Base-by-base conservation (phyloP, 2,329 filamentous ascomycete genomes). In the Nannizzia gypsea region DNA sequence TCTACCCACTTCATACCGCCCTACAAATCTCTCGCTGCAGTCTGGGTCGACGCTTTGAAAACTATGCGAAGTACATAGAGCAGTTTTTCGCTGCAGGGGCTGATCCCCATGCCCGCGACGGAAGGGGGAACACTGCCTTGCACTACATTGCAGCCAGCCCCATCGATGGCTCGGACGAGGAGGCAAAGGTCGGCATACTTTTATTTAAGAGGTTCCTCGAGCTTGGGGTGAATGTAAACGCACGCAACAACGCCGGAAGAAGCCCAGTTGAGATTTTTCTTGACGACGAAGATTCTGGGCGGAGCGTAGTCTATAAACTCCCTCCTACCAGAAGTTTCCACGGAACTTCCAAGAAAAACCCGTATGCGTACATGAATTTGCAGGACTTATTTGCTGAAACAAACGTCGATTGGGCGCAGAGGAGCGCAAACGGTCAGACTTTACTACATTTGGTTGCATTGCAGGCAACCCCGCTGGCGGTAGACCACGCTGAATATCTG, bases 91-190 rank as follows among this genome's bases (percentile, higher is more conserved):
- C 42, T 34, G 60, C 57, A 44, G 60, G 60, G 48, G 60, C 62
- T 20, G 60, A 65, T 26, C 59, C 62, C 6, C 56, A 59, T 8
- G 60, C 59, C 26, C 57, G 62, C 34, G 62, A 63, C 57, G 38
- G 44, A 5, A 56, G 60, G 26, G 62, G 62, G 17, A 64, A 64
- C 58, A 63, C 62, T 44, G 62, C 54, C 31, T 59, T 65, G 20
- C 60, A 65, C 56, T 65, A 65, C 52, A 60, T 65, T 59, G 62
- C 63, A n/a, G 57, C 57, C 11, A 59, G 4, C 13, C 9, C 8
- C 20, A 42, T 59, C 31, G n/a, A 26, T 42, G 6, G 42, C 48
- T 4, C 9, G 6, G 20, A 8, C 34, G 15, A 26, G 15, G 9
- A 20, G 17, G n/a, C n/a, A n/a, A 26, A 59, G 40, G 26, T 28